These are phyloP conservation scores for Coniosporium apollinis DNA, from an alignment of 495 filamentous ascomycete genomes.

Conservation along the genomic window DNA sequence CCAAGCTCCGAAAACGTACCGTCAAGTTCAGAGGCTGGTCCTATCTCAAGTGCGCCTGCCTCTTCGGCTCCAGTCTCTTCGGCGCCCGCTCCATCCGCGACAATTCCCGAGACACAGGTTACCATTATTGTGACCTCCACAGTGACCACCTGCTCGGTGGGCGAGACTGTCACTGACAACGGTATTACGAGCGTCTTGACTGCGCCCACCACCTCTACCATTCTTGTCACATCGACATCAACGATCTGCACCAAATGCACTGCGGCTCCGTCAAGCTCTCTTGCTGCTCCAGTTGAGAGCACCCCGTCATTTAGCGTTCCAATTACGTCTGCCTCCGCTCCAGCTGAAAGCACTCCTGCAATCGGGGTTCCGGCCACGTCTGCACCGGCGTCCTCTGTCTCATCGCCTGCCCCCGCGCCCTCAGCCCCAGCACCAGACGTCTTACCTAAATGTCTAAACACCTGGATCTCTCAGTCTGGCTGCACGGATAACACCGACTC, in stretches of 20 bases:
- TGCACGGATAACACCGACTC: constrained; percentile 75
- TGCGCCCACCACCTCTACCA: constrained; percentile 21
- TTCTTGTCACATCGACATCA: constrained; percentile 24
- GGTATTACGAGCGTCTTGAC: constrained; percentile 4
- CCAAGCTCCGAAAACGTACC: constrained; percentile 28
- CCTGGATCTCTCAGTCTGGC: constrained; percentile 58
- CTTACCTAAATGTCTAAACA: constrained; percentile 84
- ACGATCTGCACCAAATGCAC: constrained; percentile 25
- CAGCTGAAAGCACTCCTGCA: too few species aligned
- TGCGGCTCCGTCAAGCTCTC: constrained; percentile 13
- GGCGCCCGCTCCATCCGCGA: constrained; percentile 3
- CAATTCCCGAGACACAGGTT: constrained; percentile 1
- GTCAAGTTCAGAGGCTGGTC: constrained; percentile 7
- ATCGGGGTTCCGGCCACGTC: constrained; percentile 11
- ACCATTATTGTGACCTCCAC: not conserved
- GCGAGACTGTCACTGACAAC: constrained; percentile 5
- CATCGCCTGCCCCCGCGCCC: constrained; percentile 16
- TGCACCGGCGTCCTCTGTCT: constrained; percentile 10
- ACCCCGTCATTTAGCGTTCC: too few species aligned
- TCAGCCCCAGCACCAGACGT: constrained; percentile 44
- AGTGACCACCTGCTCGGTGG: constrained; percentile 1
- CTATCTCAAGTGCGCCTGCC: too few species aligned
- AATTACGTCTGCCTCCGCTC: too few species aligned
- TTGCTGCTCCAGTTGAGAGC: constrained; percentile 5
- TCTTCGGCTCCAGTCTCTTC: constrained; percentile 17